Base-by-base conservation (phyloP, 805 yeast species). In the Yamadazyma laniorum region DNA sequence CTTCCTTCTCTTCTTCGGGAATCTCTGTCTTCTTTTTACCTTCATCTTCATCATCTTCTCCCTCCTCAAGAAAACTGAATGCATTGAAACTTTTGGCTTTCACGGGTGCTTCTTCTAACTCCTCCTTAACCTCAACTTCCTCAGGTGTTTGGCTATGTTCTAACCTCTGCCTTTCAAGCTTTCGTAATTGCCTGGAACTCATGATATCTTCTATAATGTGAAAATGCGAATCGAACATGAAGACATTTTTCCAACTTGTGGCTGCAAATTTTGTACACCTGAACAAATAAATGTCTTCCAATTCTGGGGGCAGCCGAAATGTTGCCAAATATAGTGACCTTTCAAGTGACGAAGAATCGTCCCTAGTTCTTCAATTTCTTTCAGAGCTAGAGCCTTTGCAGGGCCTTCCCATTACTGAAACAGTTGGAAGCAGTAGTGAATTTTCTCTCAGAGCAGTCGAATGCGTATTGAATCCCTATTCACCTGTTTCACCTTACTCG, bases 181-280 rank as follows among this genome's bases (percentile, higher is more conserved):
- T 61, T 44, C 67, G 67, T 32, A 75, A 55, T 5, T 75, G 75
- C 47, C 80, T 64, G 2, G 75, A 69, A 57, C 79, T 73, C 80
- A 75, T 75, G 9, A 22, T 34, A 34, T 27, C 32, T 27, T 13
- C 23, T 7, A 21, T 9, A 34, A 23, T 26, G 11, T 21, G 15
- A 34, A 28, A 25, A 12, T 34, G 29, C 37, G 32, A 27, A 21
- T 23, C 16, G 22, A 26, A 19, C 15, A 16, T 29, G 9, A 18
- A n/a, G 22, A 13, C 17, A 8, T 18, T 25, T 33, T 11, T 9
- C 16, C 19, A 14, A 14, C 16, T 45, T 47, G 48, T 45, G 53
- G 53, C 35, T 49, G 53, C 53, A 47, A 49, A 48, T 29, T 15
- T 14, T 13, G n/a, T n/a, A n/a, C n/a, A n/a, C n/a, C n/a, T n/a